Base-by-base conservation (phyloP, 345 rosid species). In the Psidium guajava region DNA sequence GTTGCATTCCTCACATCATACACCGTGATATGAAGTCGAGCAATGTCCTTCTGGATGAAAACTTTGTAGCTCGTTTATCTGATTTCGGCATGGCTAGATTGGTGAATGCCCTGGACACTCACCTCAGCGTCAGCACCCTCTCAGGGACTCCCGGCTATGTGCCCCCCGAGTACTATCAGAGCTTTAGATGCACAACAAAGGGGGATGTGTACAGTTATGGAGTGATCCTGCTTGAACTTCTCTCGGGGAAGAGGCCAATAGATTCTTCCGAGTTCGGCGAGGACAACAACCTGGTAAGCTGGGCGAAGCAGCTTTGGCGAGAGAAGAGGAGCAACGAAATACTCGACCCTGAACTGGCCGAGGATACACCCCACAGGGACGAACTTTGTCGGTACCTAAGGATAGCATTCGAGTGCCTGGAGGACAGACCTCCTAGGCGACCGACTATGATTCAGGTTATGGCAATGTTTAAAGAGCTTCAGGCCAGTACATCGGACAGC, bases 91-190 rank as follows among this genome's bases (percentile, higher is more conserved):
- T 95, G 98, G 98, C 99, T 9, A 93, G 99, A 86, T 90, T 97
- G 82, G 98, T 95, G 61, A 97, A 92, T 83, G 98, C 98, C 49
- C 91, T 95, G 6, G 99, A 97, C 82, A 95, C 99, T 20, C 99
- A 97, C 90, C 95, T 97, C 10, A 95, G 98, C 53, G 99, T 97
- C 84, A 97, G 98, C 91, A 97, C 98, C 28, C 97, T 97, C 61
- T 96, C 99, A 6, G 99, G 99, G 81, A 97, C 99, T 42, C 99
- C 99, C 2, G 99, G 99, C n/a, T 96, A 96, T 80, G 99, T 96
- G 36, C 99, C 99, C 3, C 98, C 98, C 0, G 99, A 96, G 91
- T 96, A 96, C 86, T 96, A 95, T 88, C 99, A 96, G 92, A 96
- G 99, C 89, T 97, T 97, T 69, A 90, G 96, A 83, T 97, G 99